These are phyloP conservation scores for Pseudotulostoma volvatum DNA, from an alignment of 495 filamentous ascomycete species.

Conservation along the genomic window DNA sequence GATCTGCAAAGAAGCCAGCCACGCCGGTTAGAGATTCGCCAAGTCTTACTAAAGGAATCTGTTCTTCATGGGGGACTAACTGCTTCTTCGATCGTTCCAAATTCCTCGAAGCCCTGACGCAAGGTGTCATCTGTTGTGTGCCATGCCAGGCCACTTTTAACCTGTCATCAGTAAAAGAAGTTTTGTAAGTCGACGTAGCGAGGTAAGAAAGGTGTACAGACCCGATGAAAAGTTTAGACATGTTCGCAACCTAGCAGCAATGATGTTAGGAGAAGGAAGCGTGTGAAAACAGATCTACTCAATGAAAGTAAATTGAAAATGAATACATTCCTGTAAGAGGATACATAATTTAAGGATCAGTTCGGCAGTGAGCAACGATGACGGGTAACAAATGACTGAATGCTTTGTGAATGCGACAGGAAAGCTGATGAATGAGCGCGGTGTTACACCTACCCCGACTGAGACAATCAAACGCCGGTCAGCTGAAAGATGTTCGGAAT, in stretches of 20 bases:
- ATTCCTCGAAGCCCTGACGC: constrained; percentile 75
- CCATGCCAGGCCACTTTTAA: constrained; percentile 83
- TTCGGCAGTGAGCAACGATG: not conserved
- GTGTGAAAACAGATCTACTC: not conserved
- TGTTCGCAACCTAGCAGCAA: constrained; percentile 14
- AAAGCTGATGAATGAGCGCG: not conserved
- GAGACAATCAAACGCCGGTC: no score
- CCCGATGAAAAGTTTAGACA: constrained; percentile 90
- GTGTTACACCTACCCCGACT: not conserved
- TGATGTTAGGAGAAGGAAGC: not conserved
- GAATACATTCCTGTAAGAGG: not conserved
- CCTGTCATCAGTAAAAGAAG: constrained; percentile 3
- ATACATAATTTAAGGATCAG: not conserved
- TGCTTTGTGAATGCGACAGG: not conserved
- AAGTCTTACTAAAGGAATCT: no score
- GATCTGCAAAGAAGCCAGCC: constrained; percentile 39
- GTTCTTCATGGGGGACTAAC: constrained; percentile 39
- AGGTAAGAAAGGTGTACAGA: constrained; percentile 32
- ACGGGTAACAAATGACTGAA: not conserved
- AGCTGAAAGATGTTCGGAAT: no score
- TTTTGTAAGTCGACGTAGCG: no score
- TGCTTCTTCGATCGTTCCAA: constrained; percentile 78
- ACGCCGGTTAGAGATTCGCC: not conserved
- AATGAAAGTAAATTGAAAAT: not conserved
- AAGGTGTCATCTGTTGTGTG: constrained; percentile 81